Conservation (phyloP, 1,284 basidiomycete genomes). For the Schizophyllum commune region DNA sequence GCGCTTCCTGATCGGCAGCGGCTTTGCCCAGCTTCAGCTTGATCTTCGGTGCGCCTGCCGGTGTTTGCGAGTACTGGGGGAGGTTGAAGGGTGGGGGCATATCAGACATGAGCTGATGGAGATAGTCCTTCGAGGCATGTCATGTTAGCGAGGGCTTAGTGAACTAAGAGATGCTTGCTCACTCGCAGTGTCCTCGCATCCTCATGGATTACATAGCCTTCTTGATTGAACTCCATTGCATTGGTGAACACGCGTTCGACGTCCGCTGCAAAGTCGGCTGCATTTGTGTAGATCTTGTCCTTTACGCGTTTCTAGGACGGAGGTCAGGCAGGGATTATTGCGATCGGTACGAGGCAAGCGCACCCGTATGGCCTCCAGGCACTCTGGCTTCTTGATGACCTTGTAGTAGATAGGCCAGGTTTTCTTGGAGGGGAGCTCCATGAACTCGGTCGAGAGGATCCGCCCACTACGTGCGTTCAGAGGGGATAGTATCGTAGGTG, state of each 20-base stretch:
- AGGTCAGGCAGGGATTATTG: slow-evolving; percentile 4
- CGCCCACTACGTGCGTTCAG: slow-evolving; percentile 44
- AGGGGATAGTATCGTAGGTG: not conserved
- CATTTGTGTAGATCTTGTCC: slow-evolving; percentile 60
- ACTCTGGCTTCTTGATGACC: slow-evolving; percentile 76
- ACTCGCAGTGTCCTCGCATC: slow-evolving; percentile 62
- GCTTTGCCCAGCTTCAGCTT: slow-evolving; percentile 54
- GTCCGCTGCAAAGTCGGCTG: slow-evolving; percentile 74
- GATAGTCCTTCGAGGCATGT: slow-evolving; percentile 46
- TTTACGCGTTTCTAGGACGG: slow-evolving; percentile 60
- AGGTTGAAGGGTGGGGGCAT: slow-evolving; percentile 57
- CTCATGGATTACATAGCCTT: slow-evolving; percentile 70
- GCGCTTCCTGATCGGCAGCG: slow-evolving; percentile 14
- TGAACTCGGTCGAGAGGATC: slow-evolving; percentile 68
- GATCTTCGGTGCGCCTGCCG: slow-evolving; percentile 43
- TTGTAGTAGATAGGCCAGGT: slow-evolving; percentile 84
- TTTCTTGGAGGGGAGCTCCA: slow-evolving; percentile 75
- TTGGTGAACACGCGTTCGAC: slow-evolving; percentile 91
- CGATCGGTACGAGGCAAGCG: slow-evolving; percentile 21
- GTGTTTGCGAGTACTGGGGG: slow-evolving; percentile 48
- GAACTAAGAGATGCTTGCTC: slow-evolving; percentile 16
- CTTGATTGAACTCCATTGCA: slow-evolving; percentile 75
- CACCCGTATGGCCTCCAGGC: slow-evolving; percentile 75
- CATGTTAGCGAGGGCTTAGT: slow-evolving; percentile 1
- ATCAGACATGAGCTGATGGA: slow-evolving; percentile 67